Base-by-base conservation (phyloP, 2,329 filamentous ascomycete species). In the Rhytidhysteron rufulum region DNA sequence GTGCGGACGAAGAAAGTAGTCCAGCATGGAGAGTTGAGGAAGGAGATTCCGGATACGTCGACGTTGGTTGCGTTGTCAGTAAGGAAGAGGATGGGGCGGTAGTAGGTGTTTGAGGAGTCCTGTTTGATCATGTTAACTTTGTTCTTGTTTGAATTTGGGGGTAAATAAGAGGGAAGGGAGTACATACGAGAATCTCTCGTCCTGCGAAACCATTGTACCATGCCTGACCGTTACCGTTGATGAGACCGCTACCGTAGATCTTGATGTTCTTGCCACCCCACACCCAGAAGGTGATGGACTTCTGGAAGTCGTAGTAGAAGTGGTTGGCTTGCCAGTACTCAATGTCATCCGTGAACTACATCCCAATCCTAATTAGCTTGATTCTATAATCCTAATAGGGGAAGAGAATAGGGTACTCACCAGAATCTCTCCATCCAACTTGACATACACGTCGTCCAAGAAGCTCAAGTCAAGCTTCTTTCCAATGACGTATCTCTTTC, bases 21-120 rank as follows among this genome's bases (percentile, higher is more conserved):
- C 79, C 79, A 82, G 65, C 77, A 80, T 1, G 79, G 79, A 0
- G 77, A 80, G 55, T 80, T n/a, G n/a, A n/a, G n/a, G n/a, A n/a
- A n/a, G n/a, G n/a, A n/a, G n/a, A n/a, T n/a, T n/a, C n/a, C n/a
- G n/a, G n/a, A n/a, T n/a, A n/a, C n/a, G n/a, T n/a, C n/a, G n/a
- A n/a, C n/a, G n/a, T n/a, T n/a, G n/a, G n/a, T n/a, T n/a, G 77
- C 74, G 34, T 82, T 81, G 55, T 82, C 76, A 0, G 77, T 79
- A 27, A 80, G 68, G 62, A 82, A 82, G 3, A 82, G 67, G 20
- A 81, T 77, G 0, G 79, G 79, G 0, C 79, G 73, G 22, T 77
- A 71, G 49, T 76, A 82, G 2, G 66, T 69, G 51, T 82, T 82
- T 42, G 66, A 63, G 0, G 73, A 68, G 48, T 80, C 67, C 1